Conservation (phyloP, 2,329 filamentous ascomycete species). For the Periconia sp. region DNA sequence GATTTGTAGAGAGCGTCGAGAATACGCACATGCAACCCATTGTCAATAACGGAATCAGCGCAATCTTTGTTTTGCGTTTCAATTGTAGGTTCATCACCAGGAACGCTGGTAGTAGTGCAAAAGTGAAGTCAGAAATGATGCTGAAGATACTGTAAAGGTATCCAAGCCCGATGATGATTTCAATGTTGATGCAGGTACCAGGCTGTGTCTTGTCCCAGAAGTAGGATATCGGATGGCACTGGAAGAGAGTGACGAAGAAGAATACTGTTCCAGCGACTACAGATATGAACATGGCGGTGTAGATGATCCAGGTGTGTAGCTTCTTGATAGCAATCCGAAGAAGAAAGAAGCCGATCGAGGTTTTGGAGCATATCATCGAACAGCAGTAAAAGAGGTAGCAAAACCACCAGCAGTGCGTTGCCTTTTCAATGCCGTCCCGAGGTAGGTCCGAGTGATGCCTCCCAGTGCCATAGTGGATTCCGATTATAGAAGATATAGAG, state of each 20-base stretch:
- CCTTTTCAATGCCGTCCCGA: slow-evolving; percentile 23
- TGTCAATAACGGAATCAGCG: slow-evolving; percentile 55
- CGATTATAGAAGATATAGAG: slow-evolving; percentile 30
- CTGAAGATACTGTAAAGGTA: slow-evolving; percentile 56
- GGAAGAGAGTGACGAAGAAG: slow-evolving; percentile 58
- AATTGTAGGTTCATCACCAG: slow-evolving; percentile 60
- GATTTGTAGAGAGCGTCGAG: background rate
- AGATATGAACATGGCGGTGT: slow-evolving; percentile 43
- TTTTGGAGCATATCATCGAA: slow-evolving; percentile 40
- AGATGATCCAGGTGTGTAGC: slow-evolving; percentile 45
- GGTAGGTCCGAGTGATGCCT: slow-evolving; percentile 33
- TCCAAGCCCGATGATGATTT: slow-evolving; percentile 49
- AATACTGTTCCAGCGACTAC: slow-evolving; percentile 45
- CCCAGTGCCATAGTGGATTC: slow-evolving; percentile 38
- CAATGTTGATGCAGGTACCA: slow-evolving; percentile 51
- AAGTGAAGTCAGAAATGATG: slow-evolving; percentile 55
- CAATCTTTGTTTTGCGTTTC: slow-evolving; percentile 56
- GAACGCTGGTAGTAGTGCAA: slow-evolving; percentile 57
- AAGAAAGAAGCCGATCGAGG: slow-evolving; percentile 41
- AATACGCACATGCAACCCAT: slow-evolving; percentile 56
- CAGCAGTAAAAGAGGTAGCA: slow-evolving; percentile 41
- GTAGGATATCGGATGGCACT: slow-evolving; percentile 57
- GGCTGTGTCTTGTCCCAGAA: slow-evolving; percentile 54
- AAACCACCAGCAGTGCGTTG: slow-evolving; percentile 39
- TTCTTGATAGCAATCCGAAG: slow-evolving; percentile 37